Base-by-base conservation (phyloP, 1,284 basidiomycete species). In the Clitocybe nebularis region DNA sequence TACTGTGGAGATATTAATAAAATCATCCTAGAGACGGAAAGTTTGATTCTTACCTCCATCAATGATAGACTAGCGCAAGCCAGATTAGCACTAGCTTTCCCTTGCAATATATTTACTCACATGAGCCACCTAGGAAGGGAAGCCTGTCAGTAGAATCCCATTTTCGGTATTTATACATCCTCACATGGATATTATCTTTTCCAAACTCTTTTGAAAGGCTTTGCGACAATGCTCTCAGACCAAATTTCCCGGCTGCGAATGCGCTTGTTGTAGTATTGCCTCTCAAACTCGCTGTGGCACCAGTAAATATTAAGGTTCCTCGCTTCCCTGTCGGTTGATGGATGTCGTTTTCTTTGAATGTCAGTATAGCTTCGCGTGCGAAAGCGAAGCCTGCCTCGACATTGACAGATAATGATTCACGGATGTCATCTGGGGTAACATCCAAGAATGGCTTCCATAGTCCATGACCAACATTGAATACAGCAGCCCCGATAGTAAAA, bases 191-290 rank as follows among this genome's bases (percentile, higher is more conserved):
- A 51, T 88, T 86, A 47, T 89, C 66, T 56, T 81, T 80, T 11
- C 81, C 81, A 55, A 89, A 90, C 56, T 90, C 88, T 60, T 89
- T 87, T 21, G 77, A 78, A 57, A 90, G 62, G 45, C 84, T 86
- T 67, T 90, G 86, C 8, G 78, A 77, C 36, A 90, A 62, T 0
- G 81, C 81, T 24, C 87, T 67, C 46, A 79, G 46, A 1, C 74
- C 86, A 44, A 76, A 77, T 62, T 89, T 90, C 2, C 79, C 78
- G 2, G 80, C 77, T 3, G 85, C 70, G 49, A 90, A 86, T 2
- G 72, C 74, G 38, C 81, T 81, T 0, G 84, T 89, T 1, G 62
- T 67, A 6, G 65, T 61, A 46, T 84, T 86, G 0, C 87, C 87
- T 45, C 87, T 67, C 37, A 75, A 47, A 40, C 77, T 74, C 0